Evolutionary conservation across 176 grass and related monocot genomes (phyloP).

Genomic region (Phragmites australis): DNA sequence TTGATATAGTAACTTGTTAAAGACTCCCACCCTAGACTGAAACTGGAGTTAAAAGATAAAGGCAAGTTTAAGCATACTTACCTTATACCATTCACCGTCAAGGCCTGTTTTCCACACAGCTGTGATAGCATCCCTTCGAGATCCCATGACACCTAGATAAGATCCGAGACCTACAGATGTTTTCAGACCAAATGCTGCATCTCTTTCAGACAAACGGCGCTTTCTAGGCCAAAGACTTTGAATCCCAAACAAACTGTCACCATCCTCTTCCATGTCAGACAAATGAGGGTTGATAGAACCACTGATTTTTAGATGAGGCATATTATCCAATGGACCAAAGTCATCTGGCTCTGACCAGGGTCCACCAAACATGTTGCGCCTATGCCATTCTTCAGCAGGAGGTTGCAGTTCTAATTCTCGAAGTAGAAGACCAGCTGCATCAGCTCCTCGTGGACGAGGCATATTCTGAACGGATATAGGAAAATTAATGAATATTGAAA

Average conservation of each 20-base stretch:
- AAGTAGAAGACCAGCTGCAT: slow-evolving; percentile 96
- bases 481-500: slow-evolving; percentile 14
- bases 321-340: slow-evolving; percentile 82
- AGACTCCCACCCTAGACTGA: neutral
- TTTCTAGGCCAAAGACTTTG: slow-evolving; percentile 95
- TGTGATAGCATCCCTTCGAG: slow-evolving; percentile 89
- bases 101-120: slow-evolving; percentile 94
- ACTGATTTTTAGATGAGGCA: slow-evolving; percentile 63
- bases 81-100: slow-evolving; percentile 97
- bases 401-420: slow-evolving; percentile 95
- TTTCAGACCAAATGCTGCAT: slow-evolving; percentile 98
- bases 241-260: slow-evolving; percentile 45
- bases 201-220: slow-evolving; percentile 87
- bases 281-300: slow-evolving; percentile 47
- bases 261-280: slow-evolving; percentile 60
- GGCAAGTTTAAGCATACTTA: slow-evolving; percentile 35
- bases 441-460: slow-evolving; percentile 95
- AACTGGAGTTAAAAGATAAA: slow-evolving; percentile 12
- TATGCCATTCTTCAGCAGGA: slow-evolving; percentile 98
- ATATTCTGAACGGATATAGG: slow-evolving; percentile 67
- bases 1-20: neutral
- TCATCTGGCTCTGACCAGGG: slow-evolving; percentile 96
- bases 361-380: slow-evolving; percentile 98
- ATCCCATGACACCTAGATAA: slow-evolving; percentile 98
- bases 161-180: slow-evolving; percentile 92